Base-by-base conservation (phyloP, 2,329 filamentous ascomycete species). In the Neonectria magnoliae region DNA sequence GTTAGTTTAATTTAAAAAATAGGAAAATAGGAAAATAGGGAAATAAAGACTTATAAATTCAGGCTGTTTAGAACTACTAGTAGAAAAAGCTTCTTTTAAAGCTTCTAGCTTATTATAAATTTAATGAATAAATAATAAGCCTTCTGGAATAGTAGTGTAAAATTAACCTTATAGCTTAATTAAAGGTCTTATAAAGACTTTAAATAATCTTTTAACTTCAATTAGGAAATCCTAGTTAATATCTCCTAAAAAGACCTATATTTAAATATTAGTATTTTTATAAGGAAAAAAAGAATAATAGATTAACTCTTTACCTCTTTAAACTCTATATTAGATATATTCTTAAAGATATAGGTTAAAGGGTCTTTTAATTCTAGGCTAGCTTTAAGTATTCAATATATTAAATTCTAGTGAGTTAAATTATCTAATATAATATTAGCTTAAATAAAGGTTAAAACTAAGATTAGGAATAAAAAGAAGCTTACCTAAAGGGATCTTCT, bases 1-100 rank as follows among this genome's bases (percentile, higher is more conserved):
- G 4, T 47, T 52, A 52, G n/a, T 52, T n/a, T 52, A 33, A 52
- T 20, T 52, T 29, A 52, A 52, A 6, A 27, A 52, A 52, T 36
- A 31, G 2, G 25, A 31, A 22, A 45, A 45, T 45, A 45, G 18
- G 9, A 45, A 45, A 45, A 45, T 45, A 45, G 18, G n/a, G 9
- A 44, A 45, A 42, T 42, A 42, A 42, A 45, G 42, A 45, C 18
- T 45, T 45, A 45, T 18, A 11, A 22, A 45, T 22, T 45, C 18
- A 45, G 18, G 18, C 10, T 7, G 8, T 45, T 45, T 11, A 25
- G 18, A 11, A 45, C 42, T 45, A 45, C 20, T 20, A 11, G 6
- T 45, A 20, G 18, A 25, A 45, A 42, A 42, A 42, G 5, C 38
- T 42, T 42, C 38, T 18, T 42, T 42, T 42, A 42, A 42, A n/a